phyloP scores from a whole-genome alignment of 2,329 filamentous ascomycete species.

The Alternaria atra region DNA sequence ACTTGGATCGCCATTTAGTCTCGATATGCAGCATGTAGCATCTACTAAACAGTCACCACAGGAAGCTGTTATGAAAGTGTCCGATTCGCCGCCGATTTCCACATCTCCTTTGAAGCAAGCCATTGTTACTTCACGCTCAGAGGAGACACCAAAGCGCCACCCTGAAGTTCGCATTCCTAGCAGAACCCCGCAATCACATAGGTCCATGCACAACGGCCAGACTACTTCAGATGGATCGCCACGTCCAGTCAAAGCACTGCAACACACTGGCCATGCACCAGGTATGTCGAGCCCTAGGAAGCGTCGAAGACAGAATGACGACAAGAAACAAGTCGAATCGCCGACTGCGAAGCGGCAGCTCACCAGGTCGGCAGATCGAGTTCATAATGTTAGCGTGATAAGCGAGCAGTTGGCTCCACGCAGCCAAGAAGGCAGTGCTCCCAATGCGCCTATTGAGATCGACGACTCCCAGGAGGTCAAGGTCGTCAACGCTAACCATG shows the following conservation, averaged over 20 bases:
- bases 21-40: neutral
- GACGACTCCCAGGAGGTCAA: constrained; percentile 38
- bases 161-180: constrained; percentile 20
- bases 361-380: neutral
- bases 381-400: neutral
- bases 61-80: neutral
- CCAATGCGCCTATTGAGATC: constrained; percentile 33
- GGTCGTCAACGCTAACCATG: neutral
- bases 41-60: neutral
- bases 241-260: neutral
- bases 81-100: constrained; percentile 2
- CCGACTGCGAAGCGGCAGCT: constrained; percentile 7
- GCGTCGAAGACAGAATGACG: constrained; percentile 7
- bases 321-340: neutral
- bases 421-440: constrained; percentile 24
- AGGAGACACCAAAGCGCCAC: constrained; percentile 1
- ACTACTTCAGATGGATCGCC: neutral
- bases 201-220: neutral
- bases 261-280: neutral
- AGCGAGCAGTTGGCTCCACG: neutral
- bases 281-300: constrained; percentile 12
- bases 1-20: constrained; percentile 23
- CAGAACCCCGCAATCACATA: constrained; percentile 2
- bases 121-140: neutral
- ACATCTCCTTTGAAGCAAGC: neutral